These are phyloP conservation scores for Cylindrotheca closterium DNA, from an alignment of 108 stramenopile species.

Conservation along the genomic window DNA sequence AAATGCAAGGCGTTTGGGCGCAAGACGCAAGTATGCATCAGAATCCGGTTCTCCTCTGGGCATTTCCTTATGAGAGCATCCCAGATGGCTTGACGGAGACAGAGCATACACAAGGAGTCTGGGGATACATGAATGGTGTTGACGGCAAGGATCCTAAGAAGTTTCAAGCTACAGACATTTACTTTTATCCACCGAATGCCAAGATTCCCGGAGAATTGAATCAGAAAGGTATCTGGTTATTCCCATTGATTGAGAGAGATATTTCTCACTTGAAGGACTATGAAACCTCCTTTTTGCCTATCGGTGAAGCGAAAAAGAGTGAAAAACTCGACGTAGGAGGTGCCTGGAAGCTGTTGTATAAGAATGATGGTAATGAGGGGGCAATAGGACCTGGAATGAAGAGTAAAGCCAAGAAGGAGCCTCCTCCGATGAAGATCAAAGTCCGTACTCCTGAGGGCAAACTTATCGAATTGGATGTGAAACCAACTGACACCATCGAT, in stretches of 20 bases:
- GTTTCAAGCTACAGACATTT: conserved; percentile 4
- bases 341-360: conserved; percentile 30
- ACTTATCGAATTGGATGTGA: conserved; percentile 8
- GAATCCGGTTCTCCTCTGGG: conserved; percentile 7
- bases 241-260: conserved; percentile 21
- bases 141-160: conserved; percentile 1
- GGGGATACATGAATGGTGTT: conserved; percentile 21
- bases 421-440: conserved; percentile 25
- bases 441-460: conserved; percentile 23
- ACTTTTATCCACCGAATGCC: conserved; percentile 16
- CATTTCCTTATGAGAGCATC: not conserved
- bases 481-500: conserved; percentile 21
- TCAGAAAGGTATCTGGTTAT: conserved; percentile 15
- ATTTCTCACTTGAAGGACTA: conserved; percentile 16
- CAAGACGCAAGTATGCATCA: not conserved
- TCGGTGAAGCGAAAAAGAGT: conserved; percentile 14
- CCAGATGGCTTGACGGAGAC: conserved; percentile 4
- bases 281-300: conserved; percentile 16
- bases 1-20: conserved; percentile 20
- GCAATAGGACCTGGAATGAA: conserved; percentile 16
- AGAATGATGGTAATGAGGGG: conserved; percentile 11
- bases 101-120: conserved; percentile 9
- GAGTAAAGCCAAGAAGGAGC: conserved; percentile 5
- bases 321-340: conserved; percentile 25
- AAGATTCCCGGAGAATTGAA: conserved; percentile 7